Evolutionary conservation across 1,139 yeast species (phyloP), one percentile per base, ranked within the genome.

Genomic region (Candida sp.): DNA sequence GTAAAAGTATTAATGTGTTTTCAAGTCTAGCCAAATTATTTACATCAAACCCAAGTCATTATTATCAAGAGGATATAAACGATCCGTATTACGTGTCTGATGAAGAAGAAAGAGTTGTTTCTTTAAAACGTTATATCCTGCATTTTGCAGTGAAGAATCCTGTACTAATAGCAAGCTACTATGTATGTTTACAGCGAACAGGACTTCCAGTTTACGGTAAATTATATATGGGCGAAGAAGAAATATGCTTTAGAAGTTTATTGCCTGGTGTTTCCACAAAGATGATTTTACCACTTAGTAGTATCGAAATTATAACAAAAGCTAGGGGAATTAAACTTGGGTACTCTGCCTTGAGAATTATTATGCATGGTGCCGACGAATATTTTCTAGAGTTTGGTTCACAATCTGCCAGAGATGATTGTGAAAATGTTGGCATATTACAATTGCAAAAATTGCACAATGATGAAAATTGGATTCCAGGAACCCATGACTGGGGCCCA

Each of bases 211-310:
- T 84, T 4, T 87, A 87, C 63, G 98, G 98, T 3, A 87, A 87
- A 57, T 57, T 91, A 3, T 89, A 89, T 55, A 57, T 91, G 19
- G 87, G 96, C 1, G 70, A 75, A 22, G 73, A 72, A 33, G 80
- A 75, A 48, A 58, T 91, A 15, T 90, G 97, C 50, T 91, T 87
- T 62, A 70, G 95, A 47, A 84, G 96, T 42, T 68, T 88, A 39
- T 58, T 89, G 5, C 95, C 95, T 0, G 96, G 96, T 0, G 77
- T 86, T 0, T 76, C 79, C 35, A 85, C 95, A 1, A 79, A 79
- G 48, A 88, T 91, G 96, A 80, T 89, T n/a, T 61, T 91, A 12
- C 98, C 98, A 0, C 64, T 87, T 39, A 56, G 59, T 15, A 95
- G 87, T 54, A 69, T 91, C 27, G 95, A 85, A 54, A 79, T 76